phyloP scores from a whole-genome alignment of 768 basidiomycete genomes.

The Tulasnella calospora region DNA sequence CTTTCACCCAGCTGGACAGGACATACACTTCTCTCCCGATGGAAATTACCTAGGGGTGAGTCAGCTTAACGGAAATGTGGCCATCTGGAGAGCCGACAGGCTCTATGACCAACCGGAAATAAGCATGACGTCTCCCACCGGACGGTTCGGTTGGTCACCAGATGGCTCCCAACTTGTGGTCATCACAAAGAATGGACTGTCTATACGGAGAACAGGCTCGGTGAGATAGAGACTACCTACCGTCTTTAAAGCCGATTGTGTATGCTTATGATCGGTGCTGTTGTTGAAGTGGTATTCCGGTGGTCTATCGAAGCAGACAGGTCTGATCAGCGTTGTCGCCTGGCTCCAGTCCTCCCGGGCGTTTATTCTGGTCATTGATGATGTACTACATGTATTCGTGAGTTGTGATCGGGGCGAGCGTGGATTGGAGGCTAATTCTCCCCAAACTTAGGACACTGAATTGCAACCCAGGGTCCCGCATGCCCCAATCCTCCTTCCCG shows the following conservation, averaged over 20 bases:
- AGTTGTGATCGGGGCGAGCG: neutral
- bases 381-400: constrained; percentile 41
- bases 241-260: neutral
- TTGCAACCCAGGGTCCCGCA: neutral
- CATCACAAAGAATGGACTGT: constrained; percentile 58
- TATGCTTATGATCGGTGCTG: neutral
- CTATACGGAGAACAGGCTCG: constrained; percentile 58
- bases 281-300: constrained; percentile 53
- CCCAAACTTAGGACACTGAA: neutral
- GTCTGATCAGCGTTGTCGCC: constrained; percentile 42
- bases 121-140: constrained; percentile 32
- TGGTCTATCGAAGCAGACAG: constrained; percentile 50
- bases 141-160: constrained; percentile 67
- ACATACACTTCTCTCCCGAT: constrained; percentile 72
- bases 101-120: constrained; percentile 47
- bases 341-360: constrained; percentile 64
- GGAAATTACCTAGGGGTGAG: constrained; percentile 70
- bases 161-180: constrained; percentile 64
- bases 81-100: constrained; percentile 33
- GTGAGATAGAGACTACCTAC: constrained; percentile 37
- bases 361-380: constrained; percentile 66
- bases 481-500: neutral
- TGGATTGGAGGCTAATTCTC: neutral
- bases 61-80: constrained; percentile 40
- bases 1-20: constrained; percentile 45